Conservation (phyloP, 306 rosid species). For the Vigna trinervia region DNA sequence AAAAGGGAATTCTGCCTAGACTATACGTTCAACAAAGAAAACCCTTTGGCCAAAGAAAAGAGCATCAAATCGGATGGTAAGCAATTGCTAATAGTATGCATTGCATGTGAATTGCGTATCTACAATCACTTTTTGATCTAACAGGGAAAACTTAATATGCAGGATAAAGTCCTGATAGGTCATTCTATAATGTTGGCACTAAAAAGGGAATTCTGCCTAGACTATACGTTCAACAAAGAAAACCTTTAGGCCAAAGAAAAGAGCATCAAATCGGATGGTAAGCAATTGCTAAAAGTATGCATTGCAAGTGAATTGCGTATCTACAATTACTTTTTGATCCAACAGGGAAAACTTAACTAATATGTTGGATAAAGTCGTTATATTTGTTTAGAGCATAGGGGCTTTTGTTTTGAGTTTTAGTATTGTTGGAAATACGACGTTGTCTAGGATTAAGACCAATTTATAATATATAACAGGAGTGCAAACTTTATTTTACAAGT, state of each 20-base stretch:
- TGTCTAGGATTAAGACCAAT: too few relatives aligned
- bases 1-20: slow-evolving; percentile 14
- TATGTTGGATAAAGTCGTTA: slow-evolving; percentile 6
- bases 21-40: slow-evolving; percentile 3
- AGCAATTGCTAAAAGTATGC: slow-evolving; percentile 17
- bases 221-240: slow-evolving; percentile 1
- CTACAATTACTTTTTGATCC: slow-evolving; percentile 26
- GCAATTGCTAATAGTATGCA: slow-evolving; percentile 19
- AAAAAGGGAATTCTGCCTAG: slow-evolving; percentile 17
- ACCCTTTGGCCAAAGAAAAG: slow-evolving; percentile 17
- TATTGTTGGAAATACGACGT: not conserved
- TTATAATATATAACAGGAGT: too few relatives aligned
- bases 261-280: slow-evolving; percentile 10
- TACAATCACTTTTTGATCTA: slow-evolving; percentile 24
- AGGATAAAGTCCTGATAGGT: slow-evolving; percentile 3
- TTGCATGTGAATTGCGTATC: slow-evolving; percentile 25
- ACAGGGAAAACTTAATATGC: not conserved
- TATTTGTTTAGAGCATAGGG: slow-evolving; percentile 12
- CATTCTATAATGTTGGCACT: slow-evolving; percentile 11
- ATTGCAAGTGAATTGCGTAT: slow-evolving; percentile 23
- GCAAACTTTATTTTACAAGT: too few relatives aligned
- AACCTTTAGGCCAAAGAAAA: slow-evolving; percentile 20
- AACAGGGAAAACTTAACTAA: slow-evolving; percentile 3
- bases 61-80: slow-evolving; percentile 14
- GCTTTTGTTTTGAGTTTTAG: not conserved